Conservation (phyloP, 306 rosid genomes). For the Amphicarpaea edgeworthii region DNA sequence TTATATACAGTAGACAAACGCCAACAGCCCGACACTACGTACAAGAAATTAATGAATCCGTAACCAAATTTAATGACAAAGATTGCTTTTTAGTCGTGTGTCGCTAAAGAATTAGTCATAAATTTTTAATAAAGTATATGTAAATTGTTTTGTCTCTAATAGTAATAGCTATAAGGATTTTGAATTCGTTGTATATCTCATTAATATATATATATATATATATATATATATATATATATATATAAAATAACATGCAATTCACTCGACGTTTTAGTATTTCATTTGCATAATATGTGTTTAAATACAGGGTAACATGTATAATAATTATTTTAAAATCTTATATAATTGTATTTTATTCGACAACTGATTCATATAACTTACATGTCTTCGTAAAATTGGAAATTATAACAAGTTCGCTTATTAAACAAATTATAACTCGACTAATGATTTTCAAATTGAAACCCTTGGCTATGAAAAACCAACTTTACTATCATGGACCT, state of each 20-base stretch:
- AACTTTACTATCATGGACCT: background rate
- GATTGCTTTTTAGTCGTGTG: too few species aligned
- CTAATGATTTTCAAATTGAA: background rate
- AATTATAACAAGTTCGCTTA: background rate
- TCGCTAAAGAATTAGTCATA: too few species aligned
- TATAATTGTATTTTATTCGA: background rate
- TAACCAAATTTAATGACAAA: too few species aligned
- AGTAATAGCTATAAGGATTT: background rate
- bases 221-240: too few species aligned
- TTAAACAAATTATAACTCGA: background rate
- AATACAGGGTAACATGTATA: too few species aligned
- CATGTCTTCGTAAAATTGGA: background rate
- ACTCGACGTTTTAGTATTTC: background rate
- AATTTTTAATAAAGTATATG: too few species aligned
- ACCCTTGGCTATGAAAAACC: background rate
- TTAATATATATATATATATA: too few species aligned
- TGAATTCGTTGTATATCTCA: background rate
- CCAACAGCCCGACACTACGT: too few species aligned
- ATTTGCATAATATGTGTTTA: too few species aligned
- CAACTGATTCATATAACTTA: background rate
- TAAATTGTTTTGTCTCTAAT: too few species aligned
- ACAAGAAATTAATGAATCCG: too few species aligned
- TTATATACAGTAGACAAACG: background rate
- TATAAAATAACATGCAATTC: background rate
- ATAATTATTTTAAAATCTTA: background rate